Base-by-base conservation (phyloP, 2,329 filamentous ascomycete species). In the Fusarium guadeloupense region DNA sequence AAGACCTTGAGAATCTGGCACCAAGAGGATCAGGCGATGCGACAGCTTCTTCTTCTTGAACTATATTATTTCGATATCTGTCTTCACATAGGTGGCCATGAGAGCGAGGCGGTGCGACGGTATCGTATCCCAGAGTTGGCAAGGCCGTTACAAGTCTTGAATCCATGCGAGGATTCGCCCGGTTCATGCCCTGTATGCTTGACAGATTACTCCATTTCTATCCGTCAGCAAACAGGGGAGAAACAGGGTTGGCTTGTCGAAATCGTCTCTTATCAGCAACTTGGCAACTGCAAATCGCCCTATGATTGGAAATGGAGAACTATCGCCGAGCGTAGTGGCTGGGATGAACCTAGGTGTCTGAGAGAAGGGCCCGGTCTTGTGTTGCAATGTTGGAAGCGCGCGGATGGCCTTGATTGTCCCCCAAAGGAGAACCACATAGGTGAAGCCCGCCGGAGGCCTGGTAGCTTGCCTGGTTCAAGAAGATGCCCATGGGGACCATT, bases 251-350 rank as follows among this genome's bases (percentile, higher is more conserved):
- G 57, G 54, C n/a, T 4, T 2, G 16, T 61, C 14, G 13, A 48
- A 1, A 25, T 46, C 0, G 23, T 14, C 9, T 19, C 14, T 6
- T 49, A 46, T 9, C 44, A 58, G 1, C 54, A 46, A 6, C 9
- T 58, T 13, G 54, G 57, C 4, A 3, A 19, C 8, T 60, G 57
- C 3, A 28, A 43, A 17, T 58, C 57, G 2, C 54, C 57, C 7
- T 48, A 19, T 3, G 57, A 54, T 38, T 60, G 47, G 57, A 53
- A 54, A 37, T 58, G 54, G 57, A 49, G 43, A 9, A 14, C 16
- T 16, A 4, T 40, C 2, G 26, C 28, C 4, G 39, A 48, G 14
- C 0, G 0, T 0, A 2, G 21, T 2, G 4, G 1, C 9, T 17
- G 33, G n/a, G 52, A 47, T 1, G 31, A 59, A n/a, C 42, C 53